Evolutionary conservation across 2,329 filamentous ascomycete species (phyloP), one percentile per base, ranked within the genome.

Genomic region (Sclerotinia nivalis): DNA sequence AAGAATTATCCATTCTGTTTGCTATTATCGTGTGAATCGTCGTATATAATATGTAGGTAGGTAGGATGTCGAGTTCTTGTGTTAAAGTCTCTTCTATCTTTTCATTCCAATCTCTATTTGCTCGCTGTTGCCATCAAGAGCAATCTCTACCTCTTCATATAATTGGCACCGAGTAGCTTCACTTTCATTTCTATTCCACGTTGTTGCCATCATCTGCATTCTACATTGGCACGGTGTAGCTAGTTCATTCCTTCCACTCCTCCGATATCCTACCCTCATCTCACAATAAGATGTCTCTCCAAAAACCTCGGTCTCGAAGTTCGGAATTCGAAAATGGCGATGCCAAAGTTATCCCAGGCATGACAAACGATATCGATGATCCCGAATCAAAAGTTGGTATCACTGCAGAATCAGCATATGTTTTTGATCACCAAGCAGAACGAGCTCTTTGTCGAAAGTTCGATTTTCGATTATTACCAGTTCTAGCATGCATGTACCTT

Each of bases 401-500:
- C 37, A n/a, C 31, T 15, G n/a, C 25, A 18, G 61, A 59, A 28
- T 37, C 62, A 4, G 45, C 68, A 43, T 47, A 45, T 55, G n/a
- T 58, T 4, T 40, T 59, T 15, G 52, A 69, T 52, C 68, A 69
- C 25, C 68, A 66, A 18, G 61, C 68, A 25, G 71, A 72, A 50
- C 54, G 54, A 6, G 66, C 65, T n/a, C 68, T 75, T 15, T 83
- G 12, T 49, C 77, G 81, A 47, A 84, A 83, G 70, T 75, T 84
- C 37, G 83, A 84, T 71, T 75, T 77, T 50, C 78, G 77, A 13
- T 75, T 84, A 5, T 74, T 84, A 12, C 83, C 83, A 5, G 78
- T 81, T 0, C 70, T 84, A 56, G 82, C 81, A 1, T 69, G 83
- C 10, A 75, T 84, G 54, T 84, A 83, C 72, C 76, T 84, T 3